Evolutionary conservation across 2,329 filamentous ascomycete species (phyloP).

Genomic region (Grosmannia huntii): DNA sequence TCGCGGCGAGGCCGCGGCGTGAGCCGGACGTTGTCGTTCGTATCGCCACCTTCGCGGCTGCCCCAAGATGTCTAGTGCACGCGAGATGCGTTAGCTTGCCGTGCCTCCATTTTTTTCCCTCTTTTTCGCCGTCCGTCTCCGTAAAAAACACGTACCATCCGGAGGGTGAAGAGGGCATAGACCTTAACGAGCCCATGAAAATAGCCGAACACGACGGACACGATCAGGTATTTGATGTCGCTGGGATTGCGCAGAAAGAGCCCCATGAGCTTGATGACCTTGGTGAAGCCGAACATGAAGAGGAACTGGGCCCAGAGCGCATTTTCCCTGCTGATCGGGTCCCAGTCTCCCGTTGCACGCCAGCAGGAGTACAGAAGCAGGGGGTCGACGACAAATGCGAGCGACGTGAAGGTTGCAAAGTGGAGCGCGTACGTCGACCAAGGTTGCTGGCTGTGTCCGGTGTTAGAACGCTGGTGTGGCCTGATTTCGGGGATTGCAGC

Average conservation of each 20-base stretch:
- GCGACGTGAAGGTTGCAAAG: constrained; percentile 81
- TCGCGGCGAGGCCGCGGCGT: constrained; percentile 8
- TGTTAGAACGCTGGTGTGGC: neutral
- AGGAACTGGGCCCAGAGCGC: constrained; percentile 49
- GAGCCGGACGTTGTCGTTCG: constrained; percentile 44
- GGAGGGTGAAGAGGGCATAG: constrained; percentile 70
- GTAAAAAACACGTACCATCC: constrained; percentile 49
- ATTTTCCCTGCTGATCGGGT: constrained; percentile 34
- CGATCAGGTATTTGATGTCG: constrained; percentile 66
- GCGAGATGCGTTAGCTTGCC: neutral
- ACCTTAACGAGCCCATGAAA: constrained; percentile 89
- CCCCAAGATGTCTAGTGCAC: constrained; percentile 74
- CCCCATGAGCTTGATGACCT: constrained; percentile 80
- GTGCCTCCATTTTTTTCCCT: too few relatives aligned
- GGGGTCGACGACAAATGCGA: constrained; percentile 68
- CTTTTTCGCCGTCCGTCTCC: too few relatives aligned
- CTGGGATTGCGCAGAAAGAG: constrained; percentile 75
- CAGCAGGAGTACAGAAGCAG: constrained; percentile 57
- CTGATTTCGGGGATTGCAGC: neutral
- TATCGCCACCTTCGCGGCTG: constrained; percentile 81
- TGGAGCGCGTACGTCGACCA: constrained; percentile 94
- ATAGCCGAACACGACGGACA: constrained; percentile 86
- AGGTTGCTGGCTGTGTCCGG: constrained; percentile 56
- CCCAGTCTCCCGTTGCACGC: constrained; percentile 53
- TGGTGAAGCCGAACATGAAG: constrained; percentile 74